phyloP scores from a whole-genome alignment of 441 rosid species.

The Sinapis alba region DNA sequence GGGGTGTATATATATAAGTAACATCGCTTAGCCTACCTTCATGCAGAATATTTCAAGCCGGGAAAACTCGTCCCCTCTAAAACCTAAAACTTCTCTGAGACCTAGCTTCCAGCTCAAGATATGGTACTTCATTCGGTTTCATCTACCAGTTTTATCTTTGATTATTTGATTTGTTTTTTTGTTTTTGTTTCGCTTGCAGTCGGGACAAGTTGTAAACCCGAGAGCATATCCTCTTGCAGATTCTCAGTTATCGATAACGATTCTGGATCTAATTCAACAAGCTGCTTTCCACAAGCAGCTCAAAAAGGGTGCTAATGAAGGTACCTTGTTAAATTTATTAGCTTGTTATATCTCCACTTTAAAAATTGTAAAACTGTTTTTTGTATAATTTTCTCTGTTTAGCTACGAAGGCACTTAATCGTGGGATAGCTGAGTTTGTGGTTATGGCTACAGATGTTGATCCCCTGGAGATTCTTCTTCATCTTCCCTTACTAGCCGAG shows the following conservation, averaged over 20 bases:
- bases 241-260: conserved; percentile 71
- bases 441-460: conserved; percentile 96
- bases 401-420: conserved; percentile 92
- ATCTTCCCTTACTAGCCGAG: conserved; percentile 87
- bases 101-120: conserved; percentile 23
- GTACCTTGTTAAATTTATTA: conserved; percentile 30
- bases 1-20: background rate
- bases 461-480: conserved; percentile 92
- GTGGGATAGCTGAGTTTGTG: conserved; percentile 91
- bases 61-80: conserved; percentile 19
- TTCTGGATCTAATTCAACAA: conserved; percentile 91
- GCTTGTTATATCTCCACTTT: background rate
- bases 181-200: conserved; percentile 42
- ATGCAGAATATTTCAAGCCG: background rate
- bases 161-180: background rate
- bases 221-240: conserved; percentile 94
- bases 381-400: background rate
- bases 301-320: conserved; percentile 97
- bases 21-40: background rate
- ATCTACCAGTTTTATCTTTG: background rate
- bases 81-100: conserved; percentile 30
- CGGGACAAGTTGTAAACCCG: conserved; percentile 79
- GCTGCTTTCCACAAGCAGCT: conserved; percentile 96
- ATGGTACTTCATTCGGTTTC: conserved; percentile 18
- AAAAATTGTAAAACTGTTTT: background rate